Evolutionary conservation across 2,329 filamentous ascomycete genomes (phyloP), one percentile per base, ranked within the genome.

Genomic region (Fusarium succisae): DNA sequence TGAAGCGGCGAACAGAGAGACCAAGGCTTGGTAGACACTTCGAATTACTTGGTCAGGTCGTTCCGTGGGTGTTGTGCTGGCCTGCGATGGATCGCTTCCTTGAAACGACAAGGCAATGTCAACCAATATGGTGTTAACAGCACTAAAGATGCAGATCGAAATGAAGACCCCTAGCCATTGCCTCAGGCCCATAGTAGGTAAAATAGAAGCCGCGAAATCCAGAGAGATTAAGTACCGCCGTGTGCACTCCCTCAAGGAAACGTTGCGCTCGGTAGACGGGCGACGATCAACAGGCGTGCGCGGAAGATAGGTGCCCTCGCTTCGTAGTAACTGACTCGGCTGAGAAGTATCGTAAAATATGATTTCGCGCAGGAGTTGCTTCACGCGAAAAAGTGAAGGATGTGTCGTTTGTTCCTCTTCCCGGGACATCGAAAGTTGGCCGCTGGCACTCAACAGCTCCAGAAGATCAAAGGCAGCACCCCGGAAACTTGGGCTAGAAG

Each of bases 131-230:
- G 87, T 87, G 55, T 86, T 85, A 26, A 87, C 84, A 35, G 88
- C 82, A 76, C 88, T 90, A 75, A 91, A 89, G n/a, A 91, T 86
- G 77, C 88, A 90, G 24, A 91, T 79, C 18, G 89, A 86, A 56
- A 88, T 81, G 67, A 90, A 89, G 8, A 85, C 78, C 5, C 88
- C 86, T 22, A 89, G 78, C 85, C 87, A 89, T 62, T 82, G 82
- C 71, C 83, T 84, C 14, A 84, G 81, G 30, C 83, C 82, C 28
- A 84, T 78, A 10, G 81, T 79, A n/a, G 80, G 79, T 38, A 80
- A 80, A 30, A 82, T 81, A 63, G 84, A 78, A 5, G 85, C 83
- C 24, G 82, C 82, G 8, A 80, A 80, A 70, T 90, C 89, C 59
- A 90, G 86, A 0, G 86, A 85, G 69, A 87, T 85, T 28, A 91